Evolutionary conservation across 371 early-diverging fungal genomes (phyloP), one percentile per base, ranked within the genome.

Genomic region (Mortierella sp.): DNA sequence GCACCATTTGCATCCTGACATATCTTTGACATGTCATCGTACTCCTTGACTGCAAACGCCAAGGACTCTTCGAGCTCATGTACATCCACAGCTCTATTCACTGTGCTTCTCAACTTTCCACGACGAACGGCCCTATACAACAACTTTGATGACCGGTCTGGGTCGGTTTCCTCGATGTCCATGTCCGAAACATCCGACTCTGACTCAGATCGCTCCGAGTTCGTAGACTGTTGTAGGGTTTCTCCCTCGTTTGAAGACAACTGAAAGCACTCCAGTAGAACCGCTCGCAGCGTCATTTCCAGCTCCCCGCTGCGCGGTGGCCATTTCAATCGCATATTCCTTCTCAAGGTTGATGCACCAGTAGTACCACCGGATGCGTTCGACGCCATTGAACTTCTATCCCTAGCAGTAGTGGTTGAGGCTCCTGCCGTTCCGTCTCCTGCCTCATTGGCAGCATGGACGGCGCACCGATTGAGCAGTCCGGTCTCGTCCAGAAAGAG

Each of bases 291-390:
- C 1, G 83, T 56, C 64, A 82, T 58, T 43, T 79, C 82, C 21
- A 87, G 48, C 42, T 81, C 81, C 8, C 76, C 80, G 17, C 64
- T 46, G 15, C 59, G 69, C 0, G 87, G 85, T 9, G 87, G 85
- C 87, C 87, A 86, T 4, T 27, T 62, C 27, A 50, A 27, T 8
- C 32, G 56, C 11, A 31, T 30, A n/a, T 19, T 37, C n/a, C n/a
- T n/a, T 26, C 50, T 49, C 50, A 49, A 59, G 14, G 39, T 28
- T n/a, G 49, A 11, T 15, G 24, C 31, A 9, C 31, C n/a, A n/a
- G n/a, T 19, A 8, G 26, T 42, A 14, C 34, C 24, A 15, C 31
- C 26, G 0, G 60, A 49, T 32, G 49, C 12, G 17, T 32, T 56
- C 8, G 43, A 67, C 1, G 7, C 50, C 37, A 32, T 19, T 4